A percentile compares a stretch with the other conserved stretches of the same genome.
Conservation (phyloP, 2,329 filamentous ascomycete species). For the Penicillium janthinellum region DNA sequence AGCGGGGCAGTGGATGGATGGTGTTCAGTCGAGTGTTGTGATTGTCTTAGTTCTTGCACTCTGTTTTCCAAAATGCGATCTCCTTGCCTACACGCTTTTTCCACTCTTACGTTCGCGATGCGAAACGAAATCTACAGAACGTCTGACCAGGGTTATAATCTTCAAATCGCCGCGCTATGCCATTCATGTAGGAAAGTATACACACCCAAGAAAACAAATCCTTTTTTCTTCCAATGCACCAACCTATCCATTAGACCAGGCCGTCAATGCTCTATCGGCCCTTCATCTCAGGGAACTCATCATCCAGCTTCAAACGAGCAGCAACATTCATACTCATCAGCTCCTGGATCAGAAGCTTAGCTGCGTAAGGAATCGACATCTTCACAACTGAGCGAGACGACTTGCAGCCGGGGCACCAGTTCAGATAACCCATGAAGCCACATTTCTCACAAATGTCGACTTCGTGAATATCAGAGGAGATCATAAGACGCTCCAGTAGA, state of each 20-base stretch:
- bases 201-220: constrained; percentile 9
- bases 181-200: constrained; percentile 25
- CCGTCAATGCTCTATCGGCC: constrained; percentile 29
- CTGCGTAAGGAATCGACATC: constrained; percentile 97
- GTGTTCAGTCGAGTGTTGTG: background rate
- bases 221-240: constrained; percentile 12
- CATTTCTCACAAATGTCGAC: constrained; percentile 94
- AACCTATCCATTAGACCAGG: background rate
- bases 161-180: constrained; percentile 33
- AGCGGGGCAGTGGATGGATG: background rate
- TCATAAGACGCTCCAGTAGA: constrained; percentile 89
- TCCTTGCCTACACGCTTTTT: background rate
- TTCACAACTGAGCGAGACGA: constrained; percentile 80
- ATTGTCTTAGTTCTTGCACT: background rate
- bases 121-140: background rate
- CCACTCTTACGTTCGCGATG: background rate
- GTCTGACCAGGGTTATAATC: background rate
- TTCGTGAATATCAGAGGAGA: constrained; percentile 84
- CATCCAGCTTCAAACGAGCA: constrained; percentile 83
- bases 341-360: constrained; percentile 94
- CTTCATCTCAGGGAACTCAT: constrained; percentile 74
- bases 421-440: constrained; percentile 92
- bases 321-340: constrained; percentile 99
- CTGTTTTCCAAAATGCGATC: background rate
- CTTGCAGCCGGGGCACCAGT: constrained; percentile 92